These are phyloP conservation scores for Eudorina sp. DNA, from an alignment of 139 green algal species.

Conservation along the genomic window DNA sequence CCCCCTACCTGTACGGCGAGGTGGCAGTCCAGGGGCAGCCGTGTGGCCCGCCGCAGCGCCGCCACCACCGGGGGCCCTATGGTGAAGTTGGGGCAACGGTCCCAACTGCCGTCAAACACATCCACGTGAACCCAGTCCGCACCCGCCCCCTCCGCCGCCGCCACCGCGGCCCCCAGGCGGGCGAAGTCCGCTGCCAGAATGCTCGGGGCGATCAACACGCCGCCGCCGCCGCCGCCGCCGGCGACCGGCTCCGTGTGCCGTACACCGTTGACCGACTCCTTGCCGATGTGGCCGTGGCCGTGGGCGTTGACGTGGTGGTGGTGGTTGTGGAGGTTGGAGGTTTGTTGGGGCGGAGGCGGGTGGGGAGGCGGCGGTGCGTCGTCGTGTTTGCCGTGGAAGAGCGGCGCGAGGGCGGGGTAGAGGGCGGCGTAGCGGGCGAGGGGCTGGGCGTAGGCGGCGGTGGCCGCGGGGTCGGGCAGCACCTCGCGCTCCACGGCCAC, in stretches of 20 bases:
- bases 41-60: slow-evolving; percentile 62
- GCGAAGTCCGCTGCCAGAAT: slow-evolving; percentile 93
- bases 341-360: no score
- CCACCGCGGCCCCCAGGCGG: slow-evolving; percentile 55
- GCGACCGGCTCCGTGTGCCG: background rate
- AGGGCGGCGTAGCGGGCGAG: slow-evolving; percentile 72
- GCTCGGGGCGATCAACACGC: slow-evolving; percentile 77
- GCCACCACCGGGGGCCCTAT: slow-evolving; percentile 77
- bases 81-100: slow-evolving; percentile 72
- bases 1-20: slow-evolving; percentile 63
- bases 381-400: slow-evolving; percentile 51
- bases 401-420: slow-evolving; percentile 72
- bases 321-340: background rate
- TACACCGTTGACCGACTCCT: background rate
- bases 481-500: slow-evolving; percentile 68
- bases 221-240: slow-evolving; percentile 1
- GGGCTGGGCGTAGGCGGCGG: slow-evolving; percentile 60
- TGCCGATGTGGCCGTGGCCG: no score
- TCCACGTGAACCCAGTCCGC: slow-evolving; percentile 43
- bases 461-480: slow-evolving; percentile 55
- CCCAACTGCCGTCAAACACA: slow-evolving; percentile 49
- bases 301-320: background rate
- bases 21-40: slow-evolving; percentile 77
- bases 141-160: background rate
- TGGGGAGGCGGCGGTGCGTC: background rate